Conservation (phyloP, 2,329 filamentous ascomycete genomes). For the Colletotrichum musicola region DNA sequence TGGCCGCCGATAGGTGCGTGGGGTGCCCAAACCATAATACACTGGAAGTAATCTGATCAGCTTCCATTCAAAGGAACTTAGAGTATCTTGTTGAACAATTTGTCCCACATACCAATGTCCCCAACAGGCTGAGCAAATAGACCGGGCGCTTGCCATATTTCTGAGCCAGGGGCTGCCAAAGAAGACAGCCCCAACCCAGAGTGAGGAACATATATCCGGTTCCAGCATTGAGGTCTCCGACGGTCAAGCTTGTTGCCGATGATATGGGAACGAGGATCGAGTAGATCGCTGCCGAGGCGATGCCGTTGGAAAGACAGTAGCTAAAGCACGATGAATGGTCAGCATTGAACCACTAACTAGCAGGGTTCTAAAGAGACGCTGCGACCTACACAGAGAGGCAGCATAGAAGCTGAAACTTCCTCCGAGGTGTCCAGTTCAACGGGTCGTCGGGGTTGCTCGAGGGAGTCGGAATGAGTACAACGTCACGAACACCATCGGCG, state of each 20-base stretch:
- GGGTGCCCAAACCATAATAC: conserved; percentile 51
- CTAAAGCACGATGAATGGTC: neutral
- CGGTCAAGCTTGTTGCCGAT: conserved; percentile 56
- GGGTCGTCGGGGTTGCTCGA: conserved; percentile 65
- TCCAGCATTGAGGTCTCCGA: conserved; percentile 60
- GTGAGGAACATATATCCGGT: conserved; percentile 66
- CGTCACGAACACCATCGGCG: conserved; percentile 50
- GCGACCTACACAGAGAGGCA: conserved; percentile 47
- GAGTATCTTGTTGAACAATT: neutral
- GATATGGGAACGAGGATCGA: conserved; percentile 51
- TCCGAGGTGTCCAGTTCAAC: conserved; percentile 59
- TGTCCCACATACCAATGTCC: neutral
- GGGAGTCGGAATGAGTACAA: conserved; percentile 64
- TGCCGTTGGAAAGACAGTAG: conserved; percentile 34
- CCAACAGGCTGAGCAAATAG: conserved; percentile 50
- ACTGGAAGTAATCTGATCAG: neutral
- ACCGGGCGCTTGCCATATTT: conserved; percentile 64
- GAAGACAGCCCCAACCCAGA: conserved; percentile 62
- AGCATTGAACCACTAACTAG: neutral
- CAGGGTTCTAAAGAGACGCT: neutral
- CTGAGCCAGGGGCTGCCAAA: conserved; percentile 66
- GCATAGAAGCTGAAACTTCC: conserved; percentile 45
- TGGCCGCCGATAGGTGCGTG: conserved; percentile 41
- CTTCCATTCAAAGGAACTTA: neutral
- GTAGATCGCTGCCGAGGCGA: conserved; percentile 48